phyloP scores from a whole-genome alignment of 2,329 filamentous ascomycete genomes.

The Colletotrichum sp. region DNA sequence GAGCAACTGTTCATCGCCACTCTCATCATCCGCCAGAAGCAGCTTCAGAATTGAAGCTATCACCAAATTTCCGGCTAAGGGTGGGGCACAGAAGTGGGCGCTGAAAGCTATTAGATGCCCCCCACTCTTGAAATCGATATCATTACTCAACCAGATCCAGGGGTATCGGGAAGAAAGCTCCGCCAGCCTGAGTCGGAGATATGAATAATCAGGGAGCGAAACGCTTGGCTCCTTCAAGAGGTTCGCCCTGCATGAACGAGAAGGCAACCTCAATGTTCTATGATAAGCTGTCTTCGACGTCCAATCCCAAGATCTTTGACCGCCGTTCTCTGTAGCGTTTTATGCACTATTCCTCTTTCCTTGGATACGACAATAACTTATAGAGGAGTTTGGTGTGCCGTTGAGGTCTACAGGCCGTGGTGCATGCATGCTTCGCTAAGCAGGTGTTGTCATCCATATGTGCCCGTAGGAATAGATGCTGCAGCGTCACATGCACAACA shows the following conservation, averaged over 20 bases:
- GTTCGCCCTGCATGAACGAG: background rate
- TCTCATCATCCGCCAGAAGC: fast-evolving
- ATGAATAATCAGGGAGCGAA: background rate
- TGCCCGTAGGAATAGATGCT: background rate
- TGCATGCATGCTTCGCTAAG: background rate
- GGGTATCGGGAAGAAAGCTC: background rate
- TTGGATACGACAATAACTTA: too few species aligned
- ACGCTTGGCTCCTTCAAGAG: background rate
- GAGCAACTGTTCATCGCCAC: background rate
- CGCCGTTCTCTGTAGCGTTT: too few species aligned
- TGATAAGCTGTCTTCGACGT: too few species aligned
- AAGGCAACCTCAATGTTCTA: background rate
- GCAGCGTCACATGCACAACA: background rate
- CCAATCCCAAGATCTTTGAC: too few species aligned
- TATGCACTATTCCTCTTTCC: too few species aligned
- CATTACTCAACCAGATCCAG: background rate
- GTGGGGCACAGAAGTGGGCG: background rate
- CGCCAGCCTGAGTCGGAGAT: background rate
- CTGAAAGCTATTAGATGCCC: background rate
- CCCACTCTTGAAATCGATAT: background rate
- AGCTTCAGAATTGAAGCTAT: background rate
- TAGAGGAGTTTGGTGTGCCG: too few species aligned
- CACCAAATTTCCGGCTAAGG: background rate
- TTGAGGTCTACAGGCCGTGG: too few species aligned
- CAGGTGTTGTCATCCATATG: background rate